phyloP scores from a whole-genome alignment of 805 yeast species.

The Suhomyces xylopsoci region DNA sequence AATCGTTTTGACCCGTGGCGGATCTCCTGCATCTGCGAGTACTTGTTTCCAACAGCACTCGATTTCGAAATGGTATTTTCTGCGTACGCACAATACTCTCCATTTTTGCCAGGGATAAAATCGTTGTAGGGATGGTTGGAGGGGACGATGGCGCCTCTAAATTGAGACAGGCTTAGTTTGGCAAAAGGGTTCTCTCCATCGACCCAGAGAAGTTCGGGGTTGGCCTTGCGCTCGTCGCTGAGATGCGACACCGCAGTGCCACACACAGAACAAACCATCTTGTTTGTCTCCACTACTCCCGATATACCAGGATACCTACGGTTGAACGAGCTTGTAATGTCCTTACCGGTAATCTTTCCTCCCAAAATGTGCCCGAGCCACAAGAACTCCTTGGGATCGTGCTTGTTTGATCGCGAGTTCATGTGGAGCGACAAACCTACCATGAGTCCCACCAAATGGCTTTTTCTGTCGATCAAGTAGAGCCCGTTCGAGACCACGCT shows the following conservation, averaged over 20 bases:
- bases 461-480: slow-evolving; percentile 6
- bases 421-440: slow-evolving; percentile 5
- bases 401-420: slow-evolving; percentile 5
- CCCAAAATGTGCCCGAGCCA: slow-evolving; percentile 10
- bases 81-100: background rate
- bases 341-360: background rate
- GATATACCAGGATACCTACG: slow-evolving; percentile 8
- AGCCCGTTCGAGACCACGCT: slow-evolving; percentile 5
- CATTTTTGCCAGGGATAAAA: background rate
- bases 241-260: slow-evolving; percentile 8
- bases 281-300: slow-evolving; percentile 5
- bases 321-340: slow-evolving; percentile 5
- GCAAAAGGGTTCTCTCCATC: background rate
- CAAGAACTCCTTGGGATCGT: slow-evolving; percentile 7
- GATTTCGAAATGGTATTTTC: background rate
- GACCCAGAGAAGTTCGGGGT: slow-evolving; percentile 9
- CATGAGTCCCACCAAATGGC: slow-evolving; percentile 7
- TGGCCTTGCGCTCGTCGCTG: slow-evolving; percentile 6
- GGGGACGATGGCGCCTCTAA: slow-evolving; percentile 10
- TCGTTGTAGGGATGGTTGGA: slow-evolving; percentile 8
- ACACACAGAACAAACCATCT: slow-evolving; percentile 6
- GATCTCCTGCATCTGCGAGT: background rate
- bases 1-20: background rate
- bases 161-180: background rate
- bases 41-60: background rate